Percentiles rank a stretch among this genome's conserved stretches.
These are phyloP conservation scores for Auricularia sp. DNA, from an alignment of 768 basidiomycete genomes.

Conservation along the genomic window DNA sequence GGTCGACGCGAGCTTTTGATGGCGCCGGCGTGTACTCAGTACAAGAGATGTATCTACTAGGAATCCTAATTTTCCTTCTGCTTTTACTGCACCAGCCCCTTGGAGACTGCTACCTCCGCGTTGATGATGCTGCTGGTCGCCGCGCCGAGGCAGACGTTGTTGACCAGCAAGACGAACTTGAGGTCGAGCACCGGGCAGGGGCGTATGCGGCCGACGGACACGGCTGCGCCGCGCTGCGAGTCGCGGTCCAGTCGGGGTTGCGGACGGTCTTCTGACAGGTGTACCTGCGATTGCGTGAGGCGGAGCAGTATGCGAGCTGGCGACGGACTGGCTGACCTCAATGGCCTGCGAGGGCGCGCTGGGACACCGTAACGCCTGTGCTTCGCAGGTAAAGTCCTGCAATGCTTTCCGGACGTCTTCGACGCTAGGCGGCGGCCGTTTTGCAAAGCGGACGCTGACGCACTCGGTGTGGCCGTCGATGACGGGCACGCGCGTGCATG, in stretches of 20 bases:
- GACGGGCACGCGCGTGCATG: conserved; percentile 92
- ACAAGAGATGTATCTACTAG: too few relatives aligned
- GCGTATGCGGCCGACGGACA: conserved; percentile 82
- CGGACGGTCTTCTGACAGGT: conserved; percentile 85
- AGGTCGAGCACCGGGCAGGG: conserved; percentile 89
- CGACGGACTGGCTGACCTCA: conserved; percentile 19
- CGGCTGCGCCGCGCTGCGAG: conserved; percentile 83
- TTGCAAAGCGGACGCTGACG: conserved; percentile 76
- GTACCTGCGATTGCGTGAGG: conserved; percentile 34
- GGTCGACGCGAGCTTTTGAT: neutral
- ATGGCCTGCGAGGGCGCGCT: conserved; percentile 79
- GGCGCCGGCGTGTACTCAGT: neutral
- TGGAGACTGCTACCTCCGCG: conserved; percentile 66
- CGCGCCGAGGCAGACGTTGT: conserved; percentile 93
- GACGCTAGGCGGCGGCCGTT: conserved; percentile 71
- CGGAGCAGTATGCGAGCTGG: too few relatives aligned
- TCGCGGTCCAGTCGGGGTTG: conserved; percentile 90
- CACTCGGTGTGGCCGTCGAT: conserved; percentile 91
- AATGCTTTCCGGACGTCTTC: conserved; percentile 84
- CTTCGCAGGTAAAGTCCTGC: conserved; percentile 60
- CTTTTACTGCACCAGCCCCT: too few relatives aligned
- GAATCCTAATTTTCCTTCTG: too few relatives aligned
- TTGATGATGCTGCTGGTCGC: conserved; percentile 97
- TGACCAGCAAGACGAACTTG: conserved; percentile 87
- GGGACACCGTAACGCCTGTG: conserved; percentile 66